Evolutionary conservation across 2,329 filamentous ascomycete species (phyloP).

Genomic region (Penicillium sp.): DNA sequence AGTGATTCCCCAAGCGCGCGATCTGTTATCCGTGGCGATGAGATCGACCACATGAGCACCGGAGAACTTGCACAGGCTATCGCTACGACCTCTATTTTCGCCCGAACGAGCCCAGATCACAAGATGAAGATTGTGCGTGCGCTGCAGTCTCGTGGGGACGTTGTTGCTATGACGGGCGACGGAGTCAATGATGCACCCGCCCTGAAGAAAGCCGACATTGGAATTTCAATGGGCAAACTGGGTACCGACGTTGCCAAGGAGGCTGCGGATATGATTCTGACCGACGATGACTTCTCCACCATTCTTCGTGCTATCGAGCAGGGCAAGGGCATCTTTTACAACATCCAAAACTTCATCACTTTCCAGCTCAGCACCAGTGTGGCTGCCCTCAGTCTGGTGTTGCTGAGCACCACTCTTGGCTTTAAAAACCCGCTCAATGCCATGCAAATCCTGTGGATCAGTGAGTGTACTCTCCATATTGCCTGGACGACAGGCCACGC

Average conservation of each 20-base stretch:
- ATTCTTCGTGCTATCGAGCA: conserved; percentile 96
- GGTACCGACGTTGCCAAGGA: conserved; percentile 98
- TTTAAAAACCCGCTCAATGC: conserved; percentile 95
- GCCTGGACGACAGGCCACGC: not conserved
- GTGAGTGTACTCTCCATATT: conserved; percentile 51
- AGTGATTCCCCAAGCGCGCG: conserved; percentile 49
- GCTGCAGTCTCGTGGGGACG: conserved; percentile 85
- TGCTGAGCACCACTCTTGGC: conserved; percentile 85
- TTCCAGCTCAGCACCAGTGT: conserved; percentile 98
- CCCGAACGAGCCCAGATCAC: conserved; percentile 91
- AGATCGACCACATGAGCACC: conserved; percentile 88
- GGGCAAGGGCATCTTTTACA: conserved; percentile 98
- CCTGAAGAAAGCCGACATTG: conserved; percentile 94
- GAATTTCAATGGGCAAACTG: conserved; percentile 90
- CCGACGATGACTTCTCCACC: conserved; percentile 82
- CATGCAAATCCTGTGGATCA: conserved; percentile 99
- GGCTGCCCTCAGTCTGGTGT: conserved; percentile 81
- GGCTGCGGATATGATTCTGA: conserved; percentile 80
- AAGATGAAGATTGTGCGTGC: conserved; percentile 96
- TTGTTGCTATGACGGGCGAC: conserved; percentile 98
- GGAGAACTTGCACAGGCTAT: conserved; percentile 79
- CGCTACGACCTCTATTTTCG: conserved; percentile 86
- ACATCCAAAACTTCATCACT: conserved; percentile 98
- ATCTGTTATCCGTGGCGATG: conserved; percentile 76
- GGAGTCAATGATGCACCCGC: conserved; percentile 97